Evolutionary conservation across 805 yeast genomes (phyloP), one percentile per base, ranked within the genome.

Genomic region (Metschnikowia chrysomelidarum): DNA sequence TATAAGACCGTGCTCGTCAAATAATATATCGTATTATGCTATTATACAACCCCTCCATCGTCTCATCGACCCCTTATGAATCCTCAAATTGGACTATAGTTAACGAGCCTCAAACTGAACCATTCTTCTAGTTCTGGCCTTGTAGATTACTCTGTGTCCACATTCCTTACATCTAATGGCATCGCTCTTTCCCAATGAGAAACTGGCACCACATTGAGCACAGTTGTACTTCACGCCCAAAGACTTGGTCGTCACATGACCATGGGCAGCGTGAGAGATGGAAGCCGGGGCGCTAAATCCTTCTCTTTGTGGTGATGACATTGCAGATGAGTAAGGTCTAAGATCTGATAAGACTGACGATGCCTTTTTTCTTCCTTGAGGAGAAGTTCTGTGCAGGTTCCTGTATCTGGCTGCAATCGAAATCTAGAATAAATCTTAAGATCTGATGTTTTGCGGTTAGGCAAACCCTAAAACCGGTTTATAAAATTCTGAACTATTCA

Each of bases 81-180:
- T 4, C 17, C 19, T 19, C 17, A 12, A 11, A 12, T 3, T 8
- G 11, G 13, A 11, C 13, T 11, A 11, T 24, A 8, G 3, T 31
- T 54, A 67, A 49, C 70, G 60, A 20, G 67, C 68, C 51, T 68
- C 71, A 40, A 62, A 73, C 62, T 69, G 75, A 39, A 76, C 94
- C 95, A 91, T 87, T 71, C 98, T 80, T 73, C 89, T 86, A 32
- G 98, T 91, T 71, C 98, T 83, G 44, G 96, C 95, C 71, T 93
- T 93, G 71, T 91, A 87, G 45, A 93, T 71, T 42, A 93, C 97
- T 69, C 98, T 83, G 69, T 93, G 98, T 46, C 98, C 98, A 67
- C 98, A 93, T 51, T 89, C 95, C 67, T 88, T 89, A 69, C 98
- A 93, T 70, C 98, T 85, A 47, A 93, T 95, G 19, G 98, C 95